Evolutionary conservation across 208 protist genomes (phyloP), one percentile per base, ranked within the genome.

Genomic region (Leishmania martiniquensis): DNA sequence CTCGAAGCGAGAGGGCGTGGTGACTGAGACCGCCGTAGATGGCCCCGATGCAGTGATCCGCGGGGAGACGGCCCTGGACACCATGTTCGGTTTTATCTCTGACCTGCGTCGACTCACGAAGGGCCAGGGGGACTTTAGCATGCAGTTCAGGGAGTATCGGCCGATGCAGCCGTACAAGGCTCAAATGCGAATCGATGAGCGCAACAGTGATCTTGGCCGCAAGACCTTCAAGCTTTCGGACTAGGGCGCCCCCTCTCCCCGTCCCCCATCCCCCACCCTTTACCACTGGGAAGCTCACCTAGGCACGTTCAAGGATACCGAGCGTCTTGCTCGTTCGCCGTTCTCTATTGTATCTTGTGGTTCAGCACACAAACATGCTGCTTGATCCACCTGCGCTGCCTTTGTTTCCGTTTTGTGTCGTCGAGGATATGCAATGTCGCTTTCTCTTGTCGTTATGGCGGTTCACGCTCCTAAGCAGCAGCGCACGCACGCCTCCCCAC

Each of bases 51-150:
- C 93, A 25, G 85, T 93, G 55, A 97, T 98, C 73, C 93, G 87
- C 68, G 95, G 95, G 49, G 95, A 98, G 78, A 96, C 94, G 32
- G 94, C 95, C 22, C 75, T 98, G 57, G 93, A 97, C 84, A 97
- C 92, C 20, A 98, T 98, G 95, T 98, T 97, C 73, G 95, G 95
- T 55, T 98, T 98, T 82, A 98, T 98, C 75, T 95, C 90, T 29
- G 93, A 98, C 82, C 92, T 98, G 5, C 90, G 95, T 34, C 82
- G 91, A n/a, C 88, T 97, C 22, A 98, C 95, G 22, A 97, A 97
- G 76, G 95, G 95, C 20, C 92, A 96, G 82, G 95, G 95, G 39
- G 95, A 97, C 77, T 98, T 98, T 81, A 93, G 92, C 77, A 97
- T 98, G 95, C 91, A 98, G 76, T 98, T 97, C 81, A 93, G 90